These are phyloP conservation scores for Gautieria morchelliformis DNA, from an alignment of 768 basidiomycete genomes.

Conservation along the genomic window DNA sequence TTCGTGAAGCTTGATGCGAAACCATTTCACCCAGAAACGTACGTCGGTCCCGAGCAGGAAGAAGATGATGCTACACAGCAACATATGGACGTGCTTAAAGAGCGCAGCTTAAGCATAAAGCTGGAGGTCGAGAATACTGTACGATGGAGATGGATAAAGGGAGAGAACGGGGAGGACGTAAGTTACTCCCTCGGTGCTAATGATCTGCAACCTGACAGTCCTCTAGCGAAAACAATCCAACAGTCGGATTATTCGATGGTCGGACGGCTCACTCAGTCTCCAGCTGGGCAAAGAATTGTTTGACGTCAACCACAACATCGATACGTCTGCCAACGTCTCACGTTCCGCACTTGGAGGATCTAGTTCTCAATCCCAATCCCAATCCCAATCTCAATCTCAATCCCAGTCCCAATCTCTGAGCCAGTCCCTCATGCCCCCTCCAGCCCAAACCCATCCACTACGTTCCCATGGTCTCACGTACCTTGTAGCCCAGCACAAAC, in stretches of 20 bases:
- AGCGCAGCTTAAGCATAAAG: slow-evolving; percentile 78
- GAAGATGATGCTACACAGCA: slow-evolving; percentile 47
- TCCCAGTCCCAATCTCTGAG: slow-evolving; percentile 26
- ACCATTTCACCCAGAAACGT: slow-evolving; percentile 83
- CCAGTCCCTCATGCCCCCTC: slow-evolving; percentile 20
- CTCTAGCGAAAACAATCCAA: slow-evolving; percentile 77
- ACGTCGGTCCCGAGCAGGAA: slow-evolving; percentile 75
- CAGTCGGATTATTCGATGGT: slow-evolving; percentile 87
- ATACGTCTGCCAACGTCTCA: slow-evolving; percentile 60
- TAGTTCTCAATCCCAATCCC: slow-evolving; percentile 26
- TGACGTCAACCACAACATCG: slow-evolving; percentile 74
- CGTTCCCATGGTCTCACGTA: slow-evolving; percentile 76
- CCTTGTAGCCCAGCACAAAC: slow-evolving; percentile 83
- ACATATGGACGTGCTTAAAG: slow-evolving; percentile 50
- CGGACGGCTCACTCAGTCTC: slow-evolving; percentile 85
- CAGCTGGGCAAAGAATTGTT: slow-evolving; percentile 91
- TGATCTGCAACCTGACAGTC: background rate
- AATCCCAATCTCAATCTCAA: slow-evolving; percentile 26
- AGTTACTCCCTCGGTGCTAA: slow-evolving; percentile 24
- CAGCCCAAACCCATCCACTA: slow-evolving; percentile 16
- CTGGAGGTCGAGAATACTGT: slow-evolving; percentile 90
- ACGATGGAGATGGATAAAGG: slow-evolving; percentile 90
- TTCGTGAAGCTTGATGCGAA: slow-evolving; percentile 85
- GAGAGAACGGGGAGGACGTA: slow-evolving; percentile 66
- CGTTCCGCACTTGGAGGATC: slow-evolving; percentile 45